Evolutionary conservation across 208 protist species (phyloP), one percentile per base, ranked within the genome.

Genomic region (Polymyxa betae): DNA sequence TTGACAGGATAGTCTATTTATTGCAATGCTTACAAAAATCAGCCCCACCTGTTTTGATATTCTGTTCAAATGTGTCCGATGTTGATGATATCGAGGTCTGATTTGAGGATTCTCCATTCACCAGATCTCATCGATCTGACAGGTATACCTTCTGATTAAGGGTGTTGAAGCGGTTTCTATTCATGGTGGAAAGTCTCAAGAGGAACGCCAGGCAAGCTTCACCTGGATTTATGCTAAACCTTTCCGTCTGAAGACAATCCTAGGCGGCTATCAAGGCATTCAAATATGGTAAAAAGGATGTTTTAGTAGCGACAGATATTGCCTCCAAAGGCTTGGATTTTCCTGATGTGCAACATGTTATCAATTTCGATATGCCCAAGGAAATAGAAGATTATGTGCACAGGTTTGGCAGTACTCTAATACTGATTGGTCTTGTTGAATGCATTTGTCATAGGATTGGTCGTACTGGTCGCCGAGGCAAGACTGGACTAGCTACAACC

Each of bases 331-430:
- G 97, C 78, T 92, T 99, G 35, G 98, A 99, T 92, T 98, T 99
- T 92, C 97, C 97, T 49, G 94, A 99, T 91, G 95, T 99, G 66
- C 96, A 98, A 93, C 97, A 99, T 90, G 98, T 99, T 12, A 97
- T 99, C 90, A 99, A 99, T 92, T 99, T 97, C 93, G 98, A 99
- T 92, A 98, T 99, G 96, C 98, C 98, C 12, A 96, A 97, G 43
- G 98, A 98, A 90, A 98, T 99, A 93, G 98, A 99, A 93, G 95
- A 95, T 77, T 97, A 97, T 89, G 93, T 95, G 77, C 94, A 96
- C 49, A 60, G 49, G 49, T 60, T 60, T 60, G 49, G 49, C 49
- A 60, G 5, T 24, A 60, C 49, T 60, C 12, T 5, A 29, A 29
- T 60, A 24, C 24, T 60, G 49, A 5, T 24, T 5, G 24, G 24